A percentile compares a stretch with the other conserved stretches of the same genome.
phyloP scores from a whole-genome alignment of 495 filamentous ascomycete genomes.

The Podospora tetraspora region DNA sequence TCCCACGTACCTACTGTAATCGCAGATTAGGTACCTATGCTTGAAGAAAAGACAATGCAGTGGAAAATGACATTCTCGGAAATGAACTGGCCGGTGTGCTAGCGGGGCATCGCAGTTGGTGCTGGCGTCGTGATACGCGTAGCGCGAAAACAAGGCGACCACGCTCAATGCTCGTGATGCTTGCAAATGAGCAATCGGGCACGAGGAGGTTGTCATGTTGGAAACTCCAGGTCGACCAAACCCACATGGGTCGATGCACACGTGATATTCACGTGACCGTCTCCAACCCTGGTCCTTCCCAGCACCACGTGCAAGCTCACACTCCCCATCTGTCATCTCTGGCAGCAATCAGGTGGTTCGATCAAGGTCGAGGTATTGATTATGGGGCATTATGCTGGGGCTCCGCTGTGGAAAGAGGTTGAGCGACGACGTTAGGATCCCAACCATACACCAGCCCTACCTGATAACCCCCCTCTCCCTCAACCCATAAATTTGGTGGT shows the following conservation, averaged over 20 bases:
- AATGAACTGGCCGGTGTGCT: not conserved
- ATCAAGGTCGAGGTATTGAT: not conserved
- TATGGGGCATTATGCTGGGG: not conserved
- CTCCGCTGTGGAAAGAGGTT: not conserved
- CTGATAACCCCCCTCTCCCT: conserved; percentile 65
- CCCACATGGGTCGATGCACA: not conserved
- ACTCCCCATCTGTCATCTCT: not conserved
- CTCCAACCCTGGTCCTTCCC: conserved; percentile 16
- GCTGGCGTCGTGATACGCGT: not conserved
- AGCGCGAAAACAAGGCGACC: not conserved
- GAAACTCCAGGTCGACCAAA: not conserved
- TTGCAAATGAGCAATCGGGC: not conserved
- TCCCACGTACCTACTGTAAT: not conserved
- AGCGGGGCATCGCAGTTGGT: not conserved
- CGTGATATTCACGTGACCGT: conserved; percentile 8
- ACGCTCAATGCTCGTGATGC: not conserved
- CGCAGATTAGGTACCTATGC: not conserved
- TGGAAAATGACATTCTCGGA: not conserved
- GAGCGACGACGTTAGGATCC: not conserved
- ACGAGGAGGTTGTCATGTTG: not conserved
- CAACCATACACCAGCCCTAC: conserved; percentile 30
- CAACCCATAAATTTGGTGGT: conserved; percentile 53
- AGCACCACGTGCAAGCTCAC: not conserved
- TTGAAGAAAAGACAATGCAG: not conserved
- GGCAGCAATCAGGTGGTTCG: not conserved